Base-by-base conservation (phyloP, 1,284 basidiomycete genomes). In the Ganoderma sinense region DNA sequence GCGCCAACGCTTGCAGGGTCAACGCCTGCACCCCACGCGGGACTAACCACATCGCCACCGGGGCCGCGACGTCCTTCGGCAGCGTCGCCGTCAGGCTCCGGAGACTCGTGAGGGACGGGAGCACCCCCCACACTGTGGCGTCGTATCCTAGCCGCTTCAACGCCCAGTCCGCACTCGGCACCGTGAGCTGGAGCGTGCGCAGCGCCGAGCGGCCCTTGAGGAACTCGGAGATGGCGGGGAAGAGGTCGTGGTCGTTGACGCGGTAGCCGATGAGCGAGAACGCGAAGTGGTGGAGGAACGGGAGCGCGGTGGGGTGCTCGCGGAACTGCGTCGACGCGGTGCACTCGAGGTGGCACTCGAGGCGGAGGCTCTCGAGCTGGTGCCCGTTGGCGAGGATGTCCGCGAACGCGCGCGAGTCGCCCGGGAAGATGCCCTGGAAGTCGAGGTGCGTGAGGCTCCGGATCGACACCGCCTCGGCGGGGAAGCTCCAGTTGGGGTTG, bases 211-310 rank as follows among this genome's bases (percentile, higher is more conserved):
- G 82, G n/a, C 86, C 86, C 10, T 89, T 85, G 36, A 93, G 80
- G 77, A 93, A 92, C 43, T 89, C 89, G 3, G 88, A 84, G 59
- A 93, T 84, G 7, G 91, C 85, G 3, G 89, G 90, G 81, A 92
- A 91, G 3, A 93, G 82, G 72, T 89, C 89, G 20, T 84, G 81
- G 75, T 92, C 91, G 36, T 81, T 78, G 20, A 85, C 81, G 40
- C 86, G 80, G 69, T 86, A 83, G 43, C 84, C 83, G 8, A 88
- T 76, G 36, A 91, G 84, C 11, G 83, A 82, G 75, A 93, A 85
- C 1, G 86, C 82, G 74, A 93, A 91, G 76, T 90, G 86, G 3
- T 86, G 84, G 6, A 93, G 84, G 81, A 91, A 89, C 10, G 89
- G 90, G 0, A 93, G 80, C 2, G 80, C 75, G 31, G 69, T 80